These are phyloP conservation scores for Posidonia oceanica DNA, from an alignment of 116 monocot species.

Conservation along the genomic window DNA sequence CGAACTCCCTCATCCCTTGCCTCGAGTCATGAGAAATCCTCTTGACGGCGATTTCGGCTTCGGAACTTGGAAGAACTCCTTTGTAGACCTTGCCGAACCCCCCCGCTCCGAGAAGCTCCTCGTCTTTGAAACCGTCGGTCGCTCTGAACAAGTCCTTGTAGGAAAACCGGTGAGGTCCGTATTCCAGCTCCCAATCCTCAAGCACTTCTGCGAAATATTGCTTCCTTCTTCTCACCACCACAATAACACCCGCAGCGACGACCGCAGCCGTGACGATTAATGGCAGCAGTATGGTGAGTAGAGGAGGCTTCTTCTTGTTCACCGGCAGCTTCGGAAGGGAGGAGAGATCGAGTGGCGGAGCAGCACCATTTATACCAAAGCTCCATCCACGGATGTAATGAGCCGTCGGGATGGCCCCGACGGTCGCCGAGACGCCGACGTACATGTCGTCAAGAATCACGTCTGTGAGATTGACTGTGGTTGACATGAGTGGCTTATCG, in stretches of 20 bases:
- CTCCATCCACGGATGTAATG: conserved; percentile 11
- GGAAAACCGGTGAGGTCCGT: conserved; percentile 16
- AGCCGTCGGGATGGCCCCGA: background rate
- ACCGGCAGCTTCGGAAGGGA: background rate
- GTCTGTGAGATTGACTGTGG: background rate
- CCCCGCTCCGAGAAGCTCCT: conserved; percentile 24
- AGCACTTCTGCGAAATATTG: background rate
- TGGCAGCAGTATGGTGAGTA: background rate
- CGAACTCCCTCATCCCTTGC: conserved; percentile 32
- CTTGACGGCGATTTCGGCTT: conserved; percentile 28
- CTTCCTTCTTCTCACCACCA: background rate
- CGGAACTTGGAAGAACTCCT: conserved; percentile 18
- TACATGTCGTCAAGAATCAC: background rate
- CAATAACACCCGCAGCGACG: background rate
- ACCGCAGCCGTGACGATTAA: background rate
- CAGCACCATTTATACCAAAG: conserved; percentile 2
- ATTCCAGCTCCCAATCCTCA: conserved; percentile 8
- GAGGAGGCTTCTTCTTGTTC: background rate
- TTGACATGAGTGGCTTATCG: background rate
- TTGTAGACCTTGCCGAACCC: conserved; percentile 39
- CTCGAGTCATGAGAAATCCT: conserved; percentile 25
- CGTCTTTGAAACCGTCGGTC: conserved; percentile 20
- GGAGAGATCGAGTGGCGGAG: background rate
- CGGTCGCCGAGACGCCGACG: conserved; percentile 8
- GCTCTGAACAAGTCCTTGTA: conserved; percentile 28